phyloP scores from a whole-genome alignment of 2,329 filamentous ascomycete genomes.

The Paraconiothyrium brasiliense region DNA sequence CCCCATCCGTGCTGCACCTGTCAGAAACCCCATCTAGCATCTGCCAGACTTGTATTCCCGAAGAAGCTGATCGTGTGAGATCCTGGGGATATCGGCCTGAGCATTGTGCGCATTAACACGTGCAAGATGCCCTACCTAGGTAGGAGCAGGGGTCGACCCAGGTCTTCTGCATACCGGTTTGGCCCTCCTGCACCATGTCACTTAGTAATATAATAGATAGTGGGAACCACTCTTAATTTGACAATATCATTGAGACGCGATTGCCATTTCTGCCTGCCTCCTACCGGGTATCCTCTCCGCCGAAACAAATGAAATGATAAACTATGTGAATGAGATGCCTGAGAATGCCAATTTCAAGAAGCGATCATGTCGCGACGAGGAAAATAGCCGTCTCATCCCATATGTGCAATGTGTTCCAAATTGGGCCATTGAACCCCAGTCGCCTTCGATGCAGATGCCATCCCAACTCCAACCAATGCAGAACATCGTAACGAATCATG shows the following conservation, averaged over 20 bases:
- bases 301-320: constrained; percentile 39
- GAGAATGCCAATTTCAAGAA: constrained; percentile 23
- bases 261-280: constrained; percentile 5
- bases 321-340: constrained; percentile 41
- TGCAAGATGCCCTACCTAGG: background rate
- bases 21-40: background rate
- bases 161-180: background rate
- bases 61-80: background rate
- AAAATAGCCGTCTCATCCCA: constrained; percentile 11
- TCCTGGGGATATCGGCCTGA: background rate
- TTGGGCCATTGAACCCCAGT: constrained; percentile 9
- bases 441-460: constrained; percentile 2
- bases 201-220: background rate
- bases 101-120: background rate
- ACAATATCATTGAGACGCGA: background rate
- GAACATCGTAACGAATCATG: constrained; percentile 33
- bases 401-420: constrained; percentile 21
- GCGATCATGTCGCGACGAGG: background rate
- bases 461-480: constrained; percentile 28
- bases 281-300: constrained; percentile 19
- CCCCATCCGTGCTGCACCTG: constrained; percentile 18
- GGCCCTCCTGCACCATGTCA: background rate
- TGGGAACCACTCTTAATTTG: background rate
- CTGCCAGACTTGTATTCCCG: background rate
- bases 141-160: background rate